Conservation (phyloP, 2,329 filamentous ascomycete genomes). For the Trichoderma simmonsii region DNA sequence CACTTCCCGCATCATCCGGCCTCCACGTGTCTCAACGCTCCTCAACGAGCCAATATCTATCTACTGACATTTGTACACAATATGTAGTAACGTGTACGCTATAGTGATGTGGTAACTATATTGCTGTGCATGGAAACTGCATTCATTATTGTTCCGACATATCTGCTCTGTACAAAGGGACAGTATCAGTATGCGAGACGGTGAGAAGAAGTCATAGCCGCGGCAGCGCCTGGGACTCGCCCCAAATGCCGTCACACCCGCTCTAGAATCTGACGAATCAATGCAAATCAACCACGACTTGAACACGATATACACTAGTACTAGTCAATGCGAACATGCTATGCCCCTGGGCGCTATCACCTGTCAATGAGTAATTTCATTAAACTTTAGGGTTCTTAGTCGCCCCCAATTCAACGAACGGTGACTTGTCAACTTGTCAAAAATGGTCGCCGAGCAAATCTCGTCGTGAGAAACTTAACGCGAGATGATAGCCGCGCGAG, state of each 20-base stretch:
- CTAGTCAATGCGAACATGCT: not conserved
- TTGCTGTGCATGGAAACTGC: not conserved
- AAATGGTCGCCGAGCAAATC: not conserved
- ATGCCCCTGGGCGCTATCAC: conserved; percentile 4
- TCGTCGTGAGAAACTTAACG: not conserved
- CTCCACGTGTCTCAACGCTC: not conserved
- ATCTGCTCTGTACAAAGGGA: not conserved
- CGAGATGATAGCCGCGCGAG: not conserved
- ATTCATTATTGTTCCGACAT: not conserved
- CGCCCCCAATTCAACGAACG: not conserved
- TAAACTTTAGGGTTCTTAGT: not conserved
- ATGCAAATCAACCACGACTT: not conserved
- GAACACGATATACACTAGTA: not conserved
- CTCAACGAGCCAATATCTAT: not conserved
- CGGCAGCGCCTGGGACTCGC: not conserved
- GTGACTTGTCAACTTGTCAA: not conserved
- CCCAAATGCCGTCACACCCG: not conserved
- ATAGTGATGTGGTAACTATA: not conserved
- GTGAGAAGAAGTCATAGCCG: not conserved
- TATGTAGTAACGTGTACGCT: not conserved
- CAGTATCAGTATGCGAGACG: not conserved
- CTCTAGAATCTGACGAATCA: not conserved
- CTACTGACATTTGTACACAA: not conserved
- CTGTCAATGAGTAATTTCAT: not conserved
- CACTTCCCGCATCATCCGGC: not conserved